These are phyloP conservation scores for Brassica rapa DNA, from an alignment of 345 rosid genomes.

Conservation along the genomic window DNA sequence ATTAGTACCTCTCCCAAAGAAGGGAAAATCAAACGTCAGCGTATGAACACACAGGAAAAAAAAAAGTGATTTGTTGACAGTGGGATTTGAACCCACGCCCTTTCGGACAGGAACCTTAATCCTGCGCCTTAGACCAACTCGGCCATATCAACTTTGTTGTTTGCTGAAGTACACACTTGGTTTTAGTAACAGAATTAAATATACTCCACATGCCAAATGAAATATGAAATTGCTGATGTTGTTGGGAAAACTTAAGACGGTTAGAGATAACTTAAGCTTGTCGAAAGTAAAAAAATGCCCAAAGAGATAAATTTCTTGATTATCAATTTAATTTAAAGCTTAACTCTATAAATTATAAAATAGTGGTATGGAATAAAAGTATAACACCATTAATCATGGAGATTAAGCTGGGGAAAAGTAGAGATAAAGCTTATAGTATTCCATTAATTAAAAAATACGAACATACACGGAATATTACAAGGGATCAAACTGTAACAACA, in stretches of 20 bases:
- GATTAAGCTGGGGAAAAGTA: not conserved
- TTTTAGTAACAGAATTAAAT: not conserved
- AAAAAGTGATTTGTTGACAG: slow-evolving; percentile 53
- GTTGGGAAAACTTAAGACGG: not conserved
- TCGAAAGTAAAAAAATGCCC: not conserved
- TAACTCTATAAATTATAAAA: not conserved
- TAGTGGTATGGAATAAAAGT: no score
- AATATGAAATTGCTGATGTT: not conserved
- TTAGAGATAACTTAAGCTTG: not conserved
- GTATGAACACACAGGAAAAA: no score
- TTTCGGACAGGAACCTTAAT: slow-evolving; percentile 99
- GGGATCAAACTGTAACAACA: not conserved
- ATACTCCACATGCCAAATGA: not conserved
- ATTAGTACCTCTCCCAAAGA: no score
- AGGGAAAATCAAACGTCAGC: no score
- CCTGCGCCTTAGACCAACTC: slow-evolving; percentile 99
- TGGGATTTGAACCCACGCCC: slow-evolving; percentile 99
- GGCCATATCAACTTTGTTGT: slow-evolving; percentile 73
- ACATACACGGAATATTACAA: slow-evolving; percentile 26
- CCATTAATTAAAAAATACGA: not conserved
- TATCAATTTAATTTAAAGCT: no score
- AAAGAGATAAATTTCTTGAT: no score
- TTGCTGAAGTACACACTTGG: not conserved
- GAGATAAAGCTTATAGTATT: not conserved
- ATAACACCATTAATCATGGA: no score